These are phyloP conservation scores for Erysiphe pulchra DNA, from an alignment of 2,329 filamentous ascomycete genomes.

Conservation along the genomic window DNA sequence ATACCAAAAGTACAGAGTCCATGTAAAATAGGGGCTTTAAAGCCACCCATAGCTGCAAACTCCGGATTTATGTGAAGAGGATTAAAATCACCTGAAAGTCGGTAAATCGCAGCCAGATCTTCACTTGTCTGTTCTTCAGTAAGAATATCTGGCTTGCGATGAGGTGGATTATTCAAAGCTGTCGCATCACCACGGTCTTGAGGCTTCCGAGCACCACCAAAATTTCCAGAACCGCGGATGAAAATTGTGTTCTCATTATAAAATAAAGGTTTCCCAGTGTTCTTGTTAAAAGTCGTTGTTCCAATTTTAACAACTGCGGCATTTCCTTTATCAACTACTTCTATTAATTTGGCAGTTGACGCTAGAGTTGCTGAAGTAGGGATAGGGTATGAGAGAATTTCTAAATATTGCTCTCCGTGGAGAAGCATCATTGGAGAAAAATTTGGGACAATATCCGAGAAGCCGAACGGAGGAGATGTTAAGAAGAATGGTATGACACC, in stretches of 20 bases:
- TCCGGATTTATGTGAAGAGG: slow-evolving; percentile 86
- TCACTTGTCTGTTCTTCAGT: slow-evolving; percentile 68
- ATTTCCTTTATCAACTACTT: slow-evolving; percentile 87
- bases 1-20: slow-evolving; percentile 92
- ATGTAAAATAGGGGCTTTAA: slow-evolving; percentile 83
- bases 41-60: slow-evolving; percentile 86
- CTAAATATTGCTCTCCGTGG: slow-evolving; percentile 95
- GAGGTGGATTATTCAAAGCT: slow-evolving; percentile 51
- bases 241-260: slow-evolving; percentile 94
- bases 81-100: slow-evolving; percentile 84
- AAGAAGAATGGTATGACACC: too few relatives aligned
- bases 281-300: slow-evolving; percentile 60
- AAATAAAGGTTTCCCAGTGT: slow-evolving; percentile 71
- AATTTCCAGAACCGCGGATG: slow-evolving; percentile 73
- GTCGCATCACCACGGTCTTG: slow-evolving; percentile 57
- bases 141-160: slow-evolving; percentile 52
- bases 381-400: slow-evolving; percentile 76
- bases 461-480: too few relatives aligned
- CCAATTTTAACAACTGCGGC: slow-evolving; percentile 63
- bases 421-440: slow-evolving; percentile 98
- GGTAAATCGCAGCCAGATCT: slow-evolving; percentile 83
- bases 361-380: slow-evolving; percentile 58
- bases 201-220: slow-evolving; percentile 60
- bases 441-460: slow-evolving; percentile 71
- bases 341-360: slow-evolving; percentile 57